A percentile compares a stretch with the other conserved stretches of the same genome.
These are phyloP conservation scores for Paspalum vaginatum DNA, from an alignment of 176 grass and related monocot genomes.

Conservation along the genomic window DNA sequence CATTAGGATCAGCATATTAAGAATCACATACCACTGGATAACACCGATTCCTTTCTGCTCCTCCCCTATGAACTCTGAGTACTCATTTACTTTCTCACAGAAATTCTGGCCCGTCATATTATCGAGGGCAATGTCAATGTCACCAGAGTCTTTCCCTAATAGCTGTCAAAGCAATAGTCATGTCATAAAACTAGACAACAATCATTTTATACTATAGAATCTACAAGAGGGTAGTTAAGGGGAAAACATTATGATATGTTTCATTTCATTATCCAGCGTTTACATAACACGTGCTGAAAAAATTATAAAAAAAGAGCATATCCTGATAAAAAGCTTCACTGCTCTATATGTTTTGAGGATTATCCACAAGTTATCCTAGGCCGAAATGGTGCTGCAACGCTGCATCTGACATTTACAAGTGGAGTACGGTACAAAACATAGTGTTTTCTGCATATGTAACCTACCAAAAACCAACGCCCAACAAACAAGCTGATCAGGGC, in stretches of 20 bases:
- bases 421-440: neutral
- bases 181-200: conserved; percentile 15
- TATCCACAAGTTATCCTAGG: neutral
- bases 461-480: neutral
- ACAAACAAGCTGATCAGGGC: neutral
- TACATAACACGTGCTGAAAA: neutral
- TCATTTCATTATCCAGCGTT: neutral
- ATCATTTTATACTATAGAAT: conserved; percentile 17
- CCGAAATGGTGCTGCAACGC: neutral
- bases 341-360: neutral
- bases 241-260: neutral
- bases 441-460: neutral
- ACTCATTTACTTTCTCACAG: conserved; percentile 93
- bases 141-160: conserved; percentile 87
- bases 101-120: conserved; percentile 88
- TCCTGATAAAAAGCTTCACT: neutral
- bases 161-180: conserved; percentile 51
- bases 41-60: conserved; percentile 85
- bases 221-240: neutral
- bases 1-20: conserved; percentile 5
- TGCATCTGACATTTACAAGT: conserved; percentile 5
- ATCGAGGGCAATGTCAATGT: conserved; percentile 97
- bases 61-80: conserved; percentile 63
- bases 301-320: neutral
- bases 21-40: conserved; percentile 80